Evolutionary conservation across 176 grass and related monocot species (phyloP).

Genomic region (Paspalum vaginatum): DNA sequence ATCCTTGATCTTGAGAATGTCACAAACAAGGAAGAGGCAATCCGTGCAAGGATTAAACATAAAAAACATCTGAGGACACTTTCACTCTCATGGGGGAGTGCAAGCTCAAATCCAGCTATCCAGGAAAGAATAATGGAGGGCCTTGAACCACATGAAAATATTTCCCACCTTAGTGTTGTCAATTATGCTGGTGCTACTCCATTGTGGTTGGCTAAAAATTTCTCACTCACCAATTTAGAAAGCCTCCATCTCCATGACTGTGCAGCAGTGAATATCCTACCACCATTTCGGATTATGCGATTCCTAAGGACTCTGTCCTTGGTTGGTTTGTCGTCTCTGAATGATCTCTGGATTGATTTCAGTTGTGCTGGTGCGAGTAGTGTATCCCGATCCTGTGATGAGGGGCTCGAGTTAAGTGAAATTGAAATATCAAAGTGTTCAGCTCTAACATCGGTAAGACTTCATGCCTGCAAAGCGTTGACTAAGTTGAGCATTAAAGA

Average conservation of each 20-base stretch:
- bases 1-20: constrained; percentile 41
- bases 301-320: constrained; percentile 36
- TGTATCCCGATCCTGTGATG: not conserved
- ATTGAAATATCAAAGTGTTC: constrained; percentile 29
- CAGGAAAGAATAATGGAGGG: constrained; percentile 32
- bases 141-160: constrained; percentile 28
- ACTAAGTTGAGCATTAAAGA: constrained; percentile 23
- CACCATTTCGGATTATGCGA: constrained; percentile 19
- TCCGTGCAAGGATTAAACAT: constrained; percentile 31
- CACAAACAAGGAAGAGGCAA: constrained; percentile 30
- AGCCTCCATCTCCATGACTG: constrained; percentile 36
- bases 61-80: constrained; percentile 48
- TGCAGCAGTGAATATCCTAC: not conserved
- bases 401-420: constrained; percentile 9
- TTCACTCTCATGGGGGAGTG: constrained; percentile 36
- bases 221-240: not conserved
- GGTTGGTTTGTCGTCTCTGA: constrained; percentile 32
- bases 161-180: constrained; percentile 26
- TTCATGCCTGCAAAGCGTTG: constrained; percentile 29
- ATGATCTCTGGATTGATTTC: constrained; percentile 23
- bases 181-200: constrained; percentile 25
- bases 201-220: constrained; percentile 2
- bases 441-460: constrained; percentile 7
- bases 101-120: not conserved
- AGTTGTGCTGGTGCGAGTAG: not conserved